phyloP scores from a whole-genome alignment of 176 grass and related monocot species.

The Rhipidocladum racemiflorum region DNA sequence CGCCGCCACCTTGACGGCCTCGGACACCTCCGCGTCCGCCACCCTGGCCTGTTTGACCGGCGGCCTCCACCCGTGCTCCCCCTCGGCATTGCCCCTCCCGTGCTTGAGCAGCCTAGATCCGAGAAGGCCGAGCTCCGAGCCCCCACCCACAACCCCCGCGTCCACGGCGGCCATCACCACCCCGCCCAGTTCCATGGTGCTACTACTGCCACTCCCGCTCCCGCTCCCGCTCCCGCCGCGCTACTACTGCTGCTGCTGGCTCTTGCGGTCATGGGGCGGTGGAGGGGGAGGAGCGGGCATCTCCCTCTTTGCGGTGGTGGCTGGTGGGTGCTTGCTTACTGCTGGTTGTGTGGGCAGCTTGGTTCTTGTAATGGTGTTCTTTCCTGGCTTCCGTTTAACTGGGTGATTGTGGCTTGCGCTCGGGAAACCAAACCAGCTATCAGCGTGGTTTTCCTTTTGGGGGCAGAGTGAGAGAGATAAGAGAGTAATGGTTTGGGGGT shows the following conservation, averaged over 20 bases:
- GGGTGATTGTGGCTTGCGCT: conserved; percentile 41
- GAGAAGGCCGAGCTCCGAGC: conserved; percentile 43
- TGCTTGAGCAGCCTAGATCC: conserved; percentile 72
- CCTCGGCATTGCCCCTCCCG: conserved; percentile 49
- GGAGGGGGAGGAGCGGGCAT: conserved; percentile 8
- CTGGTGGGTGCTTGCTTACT: background rate
- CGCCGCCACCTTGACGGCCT: conserved; percentile 50
- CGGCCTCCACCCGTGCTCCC: conserved; percentile 46
- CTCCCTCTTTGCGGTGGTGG: background rate
- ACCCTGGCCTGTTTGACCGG: conserved; percentile 48
- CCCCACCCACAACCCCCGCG: conserved; percentile 22
- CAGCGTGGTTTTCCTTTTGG: conserved; percentile 70
- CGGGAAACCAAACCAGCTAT: conserved; percentile 60
- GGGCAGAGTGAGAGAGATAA: conserved; percentile 18
- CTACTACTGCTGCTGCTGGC: background rate
- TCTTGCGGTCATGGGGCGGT: conserved; percentile 15
- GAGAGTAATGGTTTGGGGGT: no score
- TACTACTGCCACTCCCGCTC: background rate
- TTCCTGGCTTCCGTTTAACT: conserved; percentile 25
- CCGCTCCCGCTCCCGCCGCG: conserved; percentile 9
- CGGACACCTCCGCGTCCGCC: conserved; percentile 35
- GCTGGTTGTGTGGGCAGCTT: background rate
- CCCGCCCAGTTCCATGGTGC: conserved; percentile 46
- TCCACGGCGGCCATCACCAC: conserved; percentile 52
- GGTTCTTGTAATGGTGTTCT: conserved; percentile 8